Percentiles rank a stretch among this genome's conserved stretches.
phyloP scores from a whole-genome alignment of 257 asterid species.

The Solanum etuberosum region DNA sequence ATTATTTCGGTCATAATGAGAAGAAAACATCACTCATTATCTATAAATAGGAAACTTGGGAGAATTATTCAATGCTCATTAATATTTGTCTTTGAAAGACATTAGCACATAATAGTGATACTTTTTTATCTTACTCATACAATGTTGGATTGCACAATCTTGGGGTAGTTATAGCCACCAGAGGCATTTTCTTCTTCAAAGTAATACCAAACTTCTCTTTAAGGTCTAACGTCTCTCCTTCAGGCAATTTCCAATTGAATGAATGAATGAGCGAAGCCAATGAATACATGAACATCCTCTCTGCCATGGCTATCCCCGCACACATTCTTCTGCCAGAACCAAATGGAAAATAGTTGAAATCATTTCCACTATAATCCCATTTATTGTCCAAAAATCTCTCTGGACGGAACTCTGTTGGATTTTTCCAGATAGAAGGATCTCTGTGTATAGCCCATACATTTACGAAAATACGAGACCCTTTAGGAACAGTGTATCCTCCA shows the following conservation, averaged over 20 bases:
- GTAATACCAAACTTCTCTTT: background rate
- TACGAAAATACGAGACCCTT: background rate
- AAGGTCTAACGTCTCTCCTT: background rate
- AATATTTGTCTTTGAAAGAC: background rate
- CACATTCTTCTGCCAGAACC: background rate
- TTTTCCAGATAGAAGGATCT: background rate
- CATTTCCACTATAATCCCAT: background rate
- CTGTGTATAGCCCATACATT: background rate
- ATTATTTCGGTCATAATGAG: background rate
- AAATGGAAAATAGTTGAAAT: background rate
- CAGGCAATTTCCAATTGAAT: background rate
- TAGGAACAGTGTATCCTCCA: background rate
- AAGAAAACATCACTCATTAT: background rate
- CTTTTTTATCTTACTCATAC: background rate
- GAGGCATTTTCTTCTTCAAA: background rate
- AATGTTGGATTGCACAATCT: background rate
- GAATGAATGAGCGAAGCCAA: background rate
- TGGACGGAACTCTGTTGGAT: background rate
- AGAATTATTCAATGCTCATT: background rate
- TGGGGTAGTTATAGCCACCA: background rate
- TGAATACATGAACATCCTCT: background rate
- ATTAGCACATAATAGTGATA: background rate
- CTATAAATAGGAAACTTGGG: background rate
- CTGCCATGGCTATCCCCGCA: background rate
- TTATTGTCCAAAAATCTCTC: background rate